Conservation (phyloP, 2,329 filamentous ascomycete genomes). For the Colletotrichum magnum region DNA sequence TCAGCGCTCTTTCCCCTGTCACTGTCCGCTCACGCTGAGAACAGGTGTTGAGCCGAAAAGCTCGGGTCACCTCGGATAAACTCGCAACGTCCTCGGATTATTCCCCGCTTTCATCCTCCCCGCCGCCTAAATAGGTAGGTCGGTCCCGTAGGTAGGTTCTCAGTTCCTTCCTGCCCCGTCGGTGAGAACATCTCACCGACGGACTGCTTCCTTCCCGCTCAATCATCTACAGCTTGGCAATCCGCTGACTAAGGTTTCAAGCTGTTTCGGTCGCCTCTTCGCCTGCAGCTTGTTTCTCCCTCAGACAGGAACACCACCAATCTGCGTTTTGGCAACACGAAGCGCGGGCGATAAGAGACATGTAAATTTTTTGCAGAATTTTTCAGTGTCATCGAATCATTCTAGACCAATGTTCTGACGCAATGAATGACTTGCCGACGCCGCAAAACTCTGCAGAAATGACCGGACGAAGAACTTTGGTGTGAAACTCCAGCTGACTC, state of each 20-base stretch:
- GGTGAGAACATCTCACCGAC: neutral
- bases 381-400: neutral
- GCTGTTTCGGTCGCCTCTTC: conserved; percentile 23
- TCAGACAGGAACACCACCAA: neutral
- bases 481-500: conserved; percentile 33
- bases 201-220: neutral
- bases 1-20: neutral
- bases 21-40: too few relatives aligned
- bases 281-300: neutral
- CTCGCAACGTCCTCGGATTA: neutral
- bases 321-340: conserved; percentile 5
- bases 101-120: neutral
- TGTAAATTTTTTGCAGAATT: neutral
- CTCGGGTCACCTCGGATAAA: conserved; percentile 20
- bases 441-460: neutral
- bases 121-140: neutral
- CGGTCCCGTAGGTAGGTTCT: neutral
- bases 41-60: conserved; percentile 2
- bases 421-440: neutral
- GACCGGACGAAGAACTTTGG: neutral
- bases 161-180: neutral
- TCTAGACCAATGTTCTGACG: neutral
- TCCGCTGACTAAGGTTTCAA: conserved; percentile 36
- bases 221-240: neutral
- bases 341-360: neutral